Conservation (phyloP, 2,329 filamentous ascomycete species). For the Scedosporium dehoogii region DNA sequence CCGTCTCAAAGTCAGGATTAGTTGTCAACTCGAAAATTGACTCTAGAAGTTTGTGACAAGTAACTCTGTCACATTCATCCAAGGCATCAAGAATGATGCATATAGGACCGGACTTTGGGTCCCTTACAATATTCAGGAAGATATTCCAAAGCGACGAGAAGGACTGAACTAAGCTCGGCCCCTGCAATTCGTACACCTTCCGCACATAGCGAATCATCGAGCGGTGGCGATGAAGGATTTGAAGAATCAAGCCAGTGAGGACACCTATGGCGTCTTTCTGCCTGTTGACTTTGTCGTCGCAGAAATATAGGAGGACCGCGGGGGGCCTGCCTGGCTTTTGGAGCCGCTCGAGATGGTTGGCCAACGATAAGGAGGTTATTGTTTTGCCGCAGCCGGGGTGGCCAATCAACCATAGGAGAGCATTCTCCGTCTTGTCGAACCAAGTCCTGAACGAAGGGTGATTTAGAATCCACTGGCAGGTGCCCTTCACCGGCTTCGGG, state of each 20-base stretch:
- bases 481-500: conserved; percentile 20
- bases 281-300: conserved; percentile 20
- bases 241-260: conserved; percentile 23
- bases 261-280: conserved; percentile 25
- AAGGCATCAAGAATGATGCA: conserved; percentile 26
- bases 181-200: conserved; percentile 19
- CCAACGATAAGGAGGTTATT: conserved; percentile 22
- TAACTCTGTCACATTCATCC: conserved; percentile 25
- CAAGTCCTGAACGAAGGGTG: conserved; percentile 20
- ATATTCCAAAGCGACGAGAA: conserved; percentile 24
- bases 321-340: conserved; percentile 3
- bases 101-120: conserved; percentile 17
- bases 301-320: conserved; percentile 23
- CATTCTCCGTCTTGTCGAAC: conserved; percentile 16
- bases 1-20: conserved; percentile 6
- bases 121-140: conserved; percentile 20
- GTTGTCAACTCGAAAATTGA: conserved; percentile 14
- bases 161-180: conserved; percentile 20
- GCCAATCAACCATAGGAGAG: conserved; percentile 25
- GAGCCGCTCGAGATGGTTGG: conserved; percentile 17
- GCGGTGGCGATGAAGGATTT: conserved; percentile 21
- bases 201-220: conserved; percentile 22
- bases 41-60: conserved; percentile 16
- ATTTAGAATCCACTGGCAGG: conserved; percentile 25
- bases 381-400: conserved; percentile 28